Evolutionary conservation across 257 asterid species (phyloP), one percentile per base, ranked within the genome.

Genomic region (Nemophila menziesii): DNA sequence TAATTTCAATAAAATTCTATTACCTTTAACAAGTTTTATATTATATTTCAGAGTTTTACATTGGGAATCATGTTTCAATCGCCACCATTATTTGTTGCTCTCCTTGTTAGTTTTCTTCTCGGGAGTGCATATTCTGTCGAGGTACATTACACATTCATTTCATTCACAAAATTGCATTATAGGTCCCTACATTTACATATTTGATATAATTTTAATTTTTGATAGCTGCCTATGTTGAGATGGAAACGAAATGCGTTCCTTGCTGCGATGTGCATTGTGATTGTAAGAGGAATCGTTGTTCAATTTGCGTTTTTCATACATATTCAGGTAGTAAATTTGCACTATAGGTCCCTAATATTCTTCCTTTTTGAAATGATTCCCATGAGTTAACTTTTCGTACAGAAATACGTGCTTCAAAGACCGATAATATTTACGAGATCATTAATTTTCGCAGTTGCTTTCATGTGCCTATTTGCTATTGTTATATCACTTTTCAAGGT

Each of bases 401-500:
- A 54, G 59, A 54, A 33, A 17, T 44, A 20, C 21, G 34, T 54
- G 22, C 27, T 54, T 15, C 36, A 8, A 18, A 29, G 51, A 47
- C 51, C 51, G 33, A 36, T 54, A 16, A 20, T 44, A 16, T 54
- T 26, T 43, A 54, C 59, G 22, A 54, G 59, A 43, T 54, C 59
- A 15, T 18, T 54, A 51, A 12, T 54, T 29, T 54, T 43, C 21
- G 59, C 59, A 20, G 51, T 43, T 19, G 40, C 51, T 43, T 33
- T 43, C 48, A 54, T 54, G 59, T 33, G 51, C 43, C 19, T 54
- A 8, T 54, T 54, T 45, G 18, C 59, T 14, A 39, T 20, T n/a
- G 59, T 54, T 11, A 54, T 54, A 7, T 50, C 59, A 5, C 44
- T 54, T 3, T 54, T 54, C 48, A 54, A 54, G 59, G 59, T 54